A percentile compares a stretch with the other conserved stretches of the same genome.
Conservation (phyloP, 2,329 filamentous ascomycete genomes). For the Magnaporthiopsis rhizophila region DNA sequence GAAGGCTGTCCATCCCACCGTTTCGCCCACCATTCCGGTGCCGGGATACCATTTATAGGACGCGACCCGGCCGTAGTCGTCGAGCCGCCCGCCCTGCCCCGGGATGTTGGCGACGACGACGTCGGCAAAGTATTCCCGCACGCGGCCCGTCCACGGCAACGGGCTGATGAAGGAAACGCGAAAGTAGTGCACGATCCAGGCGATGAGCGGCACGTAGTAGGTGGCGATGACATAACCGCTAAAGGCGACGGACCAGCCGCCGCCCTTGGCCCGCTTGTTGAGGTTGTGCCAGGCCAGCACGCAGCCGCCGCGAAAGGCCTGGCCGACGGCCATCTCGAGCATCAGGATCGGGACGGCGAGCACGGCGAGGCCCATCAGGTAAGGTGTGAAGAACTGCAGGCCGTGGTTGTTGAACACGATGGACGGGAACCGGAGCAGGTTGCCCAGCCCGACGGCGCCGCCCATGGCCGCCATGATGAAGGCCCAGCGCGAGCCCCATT, state of each 20-base stretch:
- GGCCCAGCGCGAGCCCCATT: background rate
- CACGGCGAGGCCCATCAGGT: background rate
- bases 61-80: background rate
- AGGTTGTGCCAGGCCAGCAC: slow-evolving; percentile 1
- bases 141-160: background rate
- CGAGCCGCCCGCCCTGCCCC: too few relatives aligned
- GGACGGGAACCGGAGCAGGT: slow-evolving; percentile 1
- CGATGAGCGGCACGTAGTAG: slow-evolving; percentile 1
- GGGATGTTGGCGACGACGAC: background rate
- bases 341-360: background rate
- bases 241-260: background rate
- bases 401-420: slow-evolving; percentile 4
- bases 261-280: slow-evolving; percentile 3
- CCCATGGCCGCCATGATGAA: slow-evolving; percentile 1
- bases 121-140: background rate
- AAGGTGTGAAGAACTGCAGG: slow-evolving; percentile 1
- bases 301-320: slow-evolving; percentile 3
- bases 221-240: background rate
- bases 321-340: background rate
- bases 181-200: background rate
- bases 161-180: background rate
- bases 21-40: background rate
- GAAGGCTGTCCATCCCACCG: background rate
- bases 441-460: slow-evolving; percentile 4
- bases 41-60: background rate